Percentiles rank a stretch among this genome's conserved stretches.
These are phyloP conservation scores for Cryphonectria japonica DNA, from an alignment of 2,329 filamentous ascomycete genomes.

Conservation along the genomic window DNA sequence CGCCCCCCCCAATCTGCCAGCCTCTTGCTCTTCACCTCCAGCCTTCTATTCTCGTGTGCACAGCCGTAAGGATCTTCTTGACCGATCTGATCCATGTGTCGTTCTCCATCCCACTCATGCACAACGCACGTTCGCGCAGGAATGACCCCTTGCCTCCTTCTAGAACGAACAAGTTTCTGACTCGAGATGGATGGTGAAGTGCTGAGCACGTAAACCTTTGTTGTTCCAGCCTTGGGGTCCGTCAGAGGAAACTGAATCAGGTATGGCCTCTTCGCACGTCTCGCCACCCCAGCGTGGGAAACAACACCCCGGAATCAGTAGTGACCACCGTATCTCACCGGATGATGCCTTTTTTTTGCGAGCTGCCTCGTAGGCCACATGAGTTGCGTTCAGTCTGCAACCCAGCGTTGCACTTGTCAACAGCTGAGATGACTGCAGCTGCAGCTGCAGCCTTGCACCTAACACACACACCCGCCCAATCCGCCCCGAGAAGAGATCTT, in stretches of 20 bases:
- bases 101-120: not conserved
- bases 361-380: not conserved
- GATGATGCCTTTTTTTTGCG: slow-evolving; percentile 3
- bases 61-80: not conserved
- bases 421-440: slow-evolving; percentile 11
- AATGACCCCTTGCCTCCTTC: not conserved
- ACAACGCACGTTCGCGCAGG: not conserved
- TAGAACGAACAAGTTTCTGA: not conserved
- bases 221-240: not conserved
- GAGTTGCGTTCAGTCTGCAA: not conserved
- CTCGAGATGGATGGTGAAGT: not conserved
- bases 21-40: not conserved
- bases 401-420: slow-evolving; percentile 13
- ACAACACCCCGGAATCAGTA: not conserved
- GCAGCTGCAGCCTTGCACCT: not conserved
- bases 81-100: not conserved
- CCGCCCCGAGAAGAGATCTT: not conserved
- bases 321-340: not conserved
- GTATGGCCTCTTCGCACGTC: not conserved
- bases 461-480: not conserved
- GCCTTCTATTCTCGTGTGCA: not conserved
- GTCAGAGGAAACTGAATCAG: not conserved
- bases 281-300: slow-evolving; percentile 3
- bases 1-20: not conserved
- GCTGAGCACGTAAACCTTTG: not conserved